Percentiles rank a stretch among this genome's conserved stretches.
Conservation (phyloP, 495 filamentous ascomycete genomes). For the Penicillium mononematosum region DNA sequence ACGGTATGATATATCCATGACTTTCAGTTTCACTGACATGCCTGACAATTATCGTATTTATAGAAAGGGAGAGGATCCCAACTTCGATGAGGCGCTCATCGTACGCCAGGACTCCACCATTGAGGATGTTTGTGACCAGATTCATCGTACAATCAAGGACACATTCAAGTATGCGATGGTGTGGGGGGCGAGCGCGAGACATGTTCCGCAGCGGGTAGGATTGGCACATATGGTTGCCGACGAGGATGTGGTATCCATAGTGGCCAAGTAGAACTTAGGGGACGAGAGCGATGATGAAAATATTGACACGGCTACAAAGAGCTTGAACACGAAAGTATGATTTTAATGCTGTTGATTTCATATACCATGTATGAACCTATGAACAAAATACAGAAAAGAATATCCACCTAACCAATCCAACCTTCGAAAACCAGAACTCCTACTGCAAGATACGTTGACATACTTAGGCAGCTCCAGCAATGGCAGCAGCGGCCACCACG, state of each 20-base stretch:
- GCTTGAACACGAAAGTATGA: constrained; percentile 5
- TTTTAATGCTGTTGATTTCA: constrained; percentile 14
- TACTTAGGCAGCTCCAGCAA: constrained; percentile 34
- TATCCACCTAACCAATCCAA: constrained; percentile 13
- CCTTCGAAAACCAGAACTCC: constrained; percentile 21
- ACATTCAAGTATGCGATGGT: constrained; percentile 99
- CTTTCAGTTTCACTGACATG: background rate
- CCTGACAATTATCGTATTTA: constrained; percentile 13
- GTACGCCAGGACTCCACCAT: constrained; percentile 83
- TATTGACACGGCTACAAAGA: constrained; percentile 13
- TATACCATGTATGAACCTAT: constrained; percentile 18
- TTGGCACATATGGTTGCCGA: constrained; percentile 83
- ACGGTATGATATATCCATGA: constrained; percentile 44
- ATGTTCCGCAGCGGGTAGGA: constrained; percentile 92
- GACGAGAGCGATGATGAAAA: constrained; percentile 13
- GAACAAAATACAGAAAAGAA: constrained; percentile 16
- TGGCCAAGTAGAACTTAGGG: constrained; percentile 44
- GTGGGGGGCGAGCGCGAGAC: constrained; percentile 93
- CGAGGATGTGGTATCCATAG: constrained; percentile 97
- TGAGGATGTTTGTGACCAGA: constrained; percentile 95
- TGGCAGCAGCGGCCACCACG: constrained; percentile 41
- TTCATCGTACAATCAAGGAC: constrained; percentile 93
- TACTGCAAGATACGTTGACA: constrained; percentile 9
- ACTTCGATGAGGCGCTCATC: constrained; percentile 91
- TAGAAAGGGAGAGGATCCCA: constrained; percentile 83